Evolutionary conservation across 768 basidiomycete species (phyloP), one percentile per base, ranked within the genome.

Genomic region (Serendipita vermifera): DNA sequence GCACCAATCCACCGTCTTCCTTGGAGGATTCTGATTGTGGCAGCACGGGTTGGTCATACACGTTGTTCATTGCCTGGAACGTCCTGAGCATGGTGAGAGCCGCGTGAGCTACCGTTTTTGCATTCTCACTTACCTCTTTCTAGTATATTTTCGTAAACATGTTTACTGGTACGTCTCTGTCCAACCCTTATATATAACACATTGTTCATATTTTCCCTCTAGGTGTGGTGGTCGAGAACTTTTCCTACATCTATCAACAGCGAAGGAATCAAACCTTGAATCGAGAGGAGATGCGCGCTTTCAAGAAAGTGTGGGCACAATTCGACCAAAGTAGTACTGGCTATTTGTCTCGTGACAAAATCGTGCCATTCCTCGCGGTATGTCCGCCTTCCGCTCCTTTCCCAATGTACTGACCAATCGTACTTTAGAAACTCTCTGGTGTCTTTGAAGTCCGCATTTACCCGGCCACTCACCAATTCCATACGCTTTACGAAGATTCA

Each of bases 71-170:
- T 60, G 80, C 85, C 1, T 98, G 93, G 93, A 97, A 96, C 64
- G 70, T 98, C 29, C 71, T 97, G 29, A 90, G 87, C 77, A 93
- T 94, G 91, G 88, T 90, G 63, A 61, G 75, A n/a, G n/a, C n/a
- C n/a, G n/a, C n/a, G n/a, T n/a, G n/a, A n/a, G n/a, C n/a, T 65
- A 7, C 22, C 14, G 11, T 13, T 59, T 26, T 24, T 48, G 33
- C 55, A 15, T 20, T 38, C 29, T 20, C 20, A 20, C 54, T 38
- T 3, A 56, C 17, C 61, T 58, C 20, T 24, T 33, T 26, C 3
- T 65, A 93, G 92, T 96, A 92, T 68, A 92, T 97, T 63, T 92
- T 97, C 67, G 79, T 87, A 60, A 96, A 94, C 70, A 81, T 96
- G 82, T 93, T 93, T 67, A 92, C 89, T 69, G 89, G 87, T 84